Evolutionary conservation across 2,329 filamentous ascomycete genomes (phyloP), one percentile per base, ranked within the genome.

Genomic region (Ramularia collo-cygni): DNA sequence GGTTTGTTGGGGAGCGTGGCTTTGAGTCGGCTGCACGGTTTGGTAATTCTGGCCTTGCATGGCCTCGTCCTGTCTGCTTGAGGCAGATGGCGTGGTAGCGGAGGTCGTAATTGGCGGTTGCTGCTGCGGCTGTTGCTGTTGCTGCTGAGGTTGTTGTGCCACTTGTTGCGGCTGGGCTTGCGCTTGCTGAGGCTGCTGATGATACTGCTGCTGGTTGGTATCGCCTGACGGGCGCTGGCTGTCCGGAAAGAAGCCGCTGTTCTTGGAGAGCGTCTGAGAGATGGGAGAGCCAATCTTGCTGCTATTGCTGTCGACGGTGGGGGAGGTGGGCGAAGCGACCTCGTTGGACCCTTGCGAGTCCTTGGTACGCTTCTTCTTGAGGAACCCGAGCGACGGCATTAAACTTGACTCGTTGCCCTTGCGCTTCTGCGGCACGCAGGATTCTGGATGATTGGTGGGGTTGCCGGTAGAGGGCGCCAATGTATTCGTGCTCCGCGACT

Each of bases 351-450:
- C 68, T 55, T 68, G 65, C 57, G 80, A 84, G 72, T 95, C 88
- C 79, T 88, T 93, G 70, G 88, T 94, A 78, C 88, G 83, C 77
- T 94, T 95, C 79, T 95, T 96, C 78, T 95, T 95, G 64, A 96
- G 79, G 64, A 95, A 88, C 67, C 87, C 87, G 74, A 95, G 78
- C 67, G 79, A 85, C 81, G 89, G 92, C 92, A 98, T 96, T 66
- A 58, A 47, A 24, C 31, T 36, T 39, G 37, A 41, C 38, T 44
- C 36, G 38, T 42, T 39, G 24, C 38, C 43, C 42, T 44, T 50
- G 38, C 50, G 48, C 50, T 52, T 52, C 43, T 38, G 43, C 40
- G 50, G 46, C 35, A 52, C 38, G 48, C 45, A 45, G 42, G 50
- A 43, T 42, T 41, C 37, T 33, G 36, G 40, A 31, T 19, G 33